Percentiles rank a stretch among this genome's conserved stretches.
These are phyloP conservation scores for Cunninghamia lanceolata DNA, from an alignment of 75 land plant genomes.

Conservation along the genomic window DNA sequence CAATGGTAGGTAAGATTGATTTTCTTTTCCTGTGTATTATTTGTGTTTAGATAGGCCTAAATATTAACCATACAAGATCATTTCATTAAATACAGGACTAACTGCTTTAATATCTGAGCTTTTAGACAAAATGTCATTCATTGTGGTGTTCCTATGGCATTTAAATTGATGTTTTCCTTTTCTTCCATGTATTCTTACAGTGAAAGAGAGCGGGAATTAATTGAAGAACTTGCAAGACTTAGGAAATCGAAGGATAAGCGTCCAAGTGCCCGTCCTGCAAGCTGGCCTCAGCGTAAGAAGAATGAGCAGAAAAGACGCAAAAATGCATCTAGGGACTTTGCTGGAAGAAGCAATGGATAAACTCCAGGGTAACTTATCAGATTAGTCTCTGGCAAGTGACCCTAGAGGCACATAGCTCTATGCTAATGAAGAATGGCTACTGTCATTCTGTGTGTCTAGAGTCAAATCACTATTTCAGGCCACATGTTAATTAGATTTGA, in stretches of 20 bases:
- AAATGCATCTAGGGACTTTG: conserved; percentile 17
- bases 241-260: not conserved
- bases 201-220: conserved; percentile 8
- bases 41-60: not conserved
- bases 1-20: not conserved
- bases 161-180: not conserved
- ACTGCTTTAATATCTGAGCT: not conserved
- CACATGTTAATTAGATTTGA: not conserved
- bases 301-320: conserved; percentile 16
- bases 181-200: conserved; percentile 3
- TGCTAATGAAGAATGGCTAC: conserved; percentile 6
- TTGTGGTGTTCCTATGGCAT: not conserved
- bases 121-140: not conserved
- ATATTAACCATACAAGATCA: not conserved
- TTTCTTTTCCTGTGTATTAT: not conserved
- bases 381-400: conserved; percentile 15
- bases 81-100: not conserved
- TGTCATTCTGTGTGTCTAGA: conserved; percentile 7
- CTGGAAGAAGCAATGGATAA: conserved; percentile 17
- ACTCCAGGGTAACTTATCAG: conserved; percentile 19
- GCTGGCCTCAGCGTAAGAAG: conserved; percentile 21
- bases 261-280: conserved; percentile 1
- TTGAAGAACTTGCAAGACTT: conserved; percentile 7
- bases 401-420: conserved; percentile 9
- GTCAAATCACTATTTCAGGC: not conserved